Conservation (phyloP, 176 grass and related monocot species). For the Tillandsia fasciculata region DNA sequence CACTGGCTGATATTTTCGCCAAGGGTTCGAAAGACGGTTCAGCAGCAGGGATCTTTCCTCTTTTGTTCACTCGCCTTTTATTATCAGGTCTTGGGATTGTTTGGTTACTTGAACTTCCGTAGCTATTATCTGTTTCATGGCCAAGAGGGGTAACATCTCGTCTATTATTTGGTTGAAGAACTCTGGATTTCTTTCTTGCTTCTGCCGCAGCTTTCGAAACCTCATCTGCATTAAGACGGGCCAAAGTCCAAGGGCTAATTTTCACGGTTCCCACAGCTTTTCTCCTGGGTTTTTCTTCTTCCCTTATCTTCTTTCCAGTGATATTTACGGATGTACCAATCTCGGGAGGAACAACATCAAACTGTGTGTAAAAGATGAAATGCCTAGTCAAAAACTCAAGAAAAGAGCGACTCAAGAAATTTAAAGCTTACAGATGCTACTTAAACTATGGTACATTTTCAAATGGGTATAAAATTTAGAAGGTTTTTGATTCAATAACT, state of each 20-base stretch:
- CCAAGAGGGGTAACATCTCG: constrained; percentile 17
- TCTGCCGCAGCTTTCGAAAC: constrained; percentile 84
- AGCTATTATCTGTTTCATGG: constrained; percentile 28
- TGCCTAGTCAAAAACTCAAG: constrained; percentile 5
- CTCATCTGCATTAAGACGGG: constrained; percentile 91
- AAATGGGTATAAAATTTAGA: no score
- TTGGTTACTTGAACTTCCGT: constrained; percentile 25
- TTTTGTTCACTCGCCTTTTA: constrained; percentile 34
- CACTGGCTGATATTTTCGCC: constrained; percentile 51
- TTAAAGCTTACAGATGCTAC: neutral
- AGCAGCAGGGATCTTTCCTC: constrained; percentile 32
- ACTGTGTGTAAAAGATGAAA: constrained; percentile 32
- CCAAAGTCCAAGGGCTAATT: constrained; percentile 94
- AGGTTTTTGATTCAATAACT: no score
- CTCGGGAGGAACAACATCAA: constrained; percentile 91
- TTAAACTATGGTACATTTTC: no score
- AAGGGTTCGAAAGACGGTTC: constrained; percentile 73
- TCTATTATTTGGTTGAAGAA: constrained; percentile 62
- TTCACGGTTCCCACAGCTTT: constrained; percentile 56
- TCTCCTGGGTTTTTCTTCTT: constrained; percentile 58
- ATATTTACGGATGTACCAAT: constrained; percentile 50
- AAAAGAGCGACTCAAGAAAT: neutral
- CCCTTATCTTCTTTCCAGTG: constrained; percentile 45
- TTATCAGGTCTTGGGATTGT: constrained; percentile 23
- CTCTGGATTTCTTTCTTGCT: constrained; percentile 81